Evolutionary conservation across 2,329 filamentous ascomycete genomes (phyloP).

Genomic region (Taxawa tesnikishii): DNA sequence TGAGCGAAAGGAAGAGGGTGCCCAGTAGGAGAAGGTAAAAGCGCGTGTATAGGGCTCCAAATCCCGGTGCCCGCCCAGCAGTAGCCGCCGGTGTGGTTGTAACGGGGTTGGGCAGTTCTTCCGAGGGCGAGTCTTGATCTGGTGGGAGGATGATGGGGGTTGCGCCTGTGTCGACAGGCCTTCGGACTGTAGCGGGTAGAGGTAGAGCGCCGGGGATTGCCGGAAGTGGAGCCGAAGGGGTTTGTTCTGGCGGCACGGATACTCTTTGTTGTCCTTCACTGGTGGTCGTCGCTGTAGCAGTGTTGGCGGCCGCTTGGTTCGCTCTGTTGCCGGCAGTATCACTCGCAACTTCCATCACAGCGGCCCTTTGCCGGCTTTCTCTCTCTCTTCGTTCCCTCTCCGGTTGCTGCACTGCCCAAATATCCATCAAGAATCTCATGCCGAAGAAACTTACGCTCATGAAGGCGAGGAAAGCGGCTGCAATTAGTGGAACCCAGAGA

Average conservation of each 20-base stretch:
- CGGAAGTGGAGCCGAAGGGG: conserved; percentile 10
- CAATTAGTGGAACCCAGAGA: conserved; percentile 43
- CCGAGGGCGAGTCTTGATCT: conserved; percentile 41
- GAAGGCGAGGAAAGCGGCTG: conserved; percentile 46
- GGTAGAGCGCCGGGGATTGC: conserved; percentile 27
- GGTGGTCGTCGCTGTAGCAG: background rate
- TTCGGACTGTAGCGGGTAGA: conserved; percentile 36
- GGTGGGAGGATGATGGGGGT: conserved; percentile 47
- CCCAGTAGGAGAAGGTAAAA: conserved; percentile 49
- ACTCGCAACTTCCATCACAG: conserved; percentile 5
- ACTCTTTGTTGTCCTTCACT: conserved; percentile 1
- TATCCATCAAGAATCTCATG: conserved; percentile 54
- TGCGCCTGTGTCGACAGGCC: conserved; percentile 32
- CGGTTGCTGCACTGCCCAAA: conserved; percentile 51
- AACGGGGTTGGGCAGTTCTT: conserved; percentile 24
- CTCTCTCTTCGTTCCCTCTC: conserved; percentile 31
- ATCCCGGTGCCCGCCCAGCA: conserved; percentile 17
- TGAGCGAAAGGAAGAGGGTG: conserved; percentile 46
- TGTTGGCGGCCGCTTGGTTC: background rate
- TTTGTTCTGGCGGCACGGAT: conserved; percentile 11
- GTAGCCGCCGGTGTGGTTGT: conserved; percentile 17
- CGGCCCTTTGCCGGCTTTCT: conserved; percentile 9
- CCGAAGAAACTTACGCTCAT: conserved; percentile 50
- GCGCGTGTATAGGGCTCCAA: conserved; percentile 47
- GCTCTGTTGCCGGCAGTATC: conserved; percentile 3